Percentiles rank a stretch among this genome's conserved stretches.
These are phyloP conservation scores for Xylaria sp. DNA, from an alignment of 2,329 filamentous ascomycete species.

Conservation along the genomic window DNA sequence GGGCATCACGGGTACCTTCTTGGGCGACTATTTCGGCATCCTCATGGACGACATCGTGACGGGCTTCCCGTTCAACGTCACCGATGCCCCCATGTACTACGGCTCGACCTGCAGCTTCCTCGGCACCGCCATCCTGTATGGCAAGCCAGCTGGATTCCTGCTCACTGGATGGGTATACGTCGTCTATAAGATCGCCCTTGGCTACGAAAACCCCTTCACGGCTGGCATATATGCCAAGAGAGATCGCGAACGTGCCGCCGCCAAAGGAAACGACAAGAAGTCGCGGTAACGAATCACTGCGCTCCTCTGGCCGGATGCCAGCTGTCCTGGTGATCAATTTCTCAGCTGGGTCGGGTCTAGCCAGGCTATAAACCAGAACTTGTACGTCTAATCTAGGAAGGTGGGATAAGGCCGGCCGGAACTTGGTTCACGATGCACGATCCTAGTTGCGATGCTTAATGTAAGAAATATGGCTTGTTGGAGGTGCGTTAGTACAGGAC, in stretches of 20 bases:
- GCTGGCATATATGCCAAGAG: constrained; percentile 91
- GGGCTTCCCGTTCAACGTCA: constrained; percentile 94
- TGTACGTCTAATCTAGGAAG: neutral
- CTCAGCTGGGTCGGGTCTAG: neutral
- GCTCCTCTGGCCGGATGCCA: neutral
- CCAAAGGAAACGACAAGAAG: constrained; percentile 60
- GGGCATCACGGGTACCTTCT: constrained; percentile 93
- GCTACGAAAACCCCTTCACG: constrained; percentile 95
- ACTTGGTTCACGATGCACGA: neutral
- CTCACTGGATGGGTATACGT: constrained; percentile 78
- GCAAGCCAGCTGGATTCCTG: constrained; percentile 85
- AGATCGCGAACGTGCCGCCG: constrained; percentile 65
- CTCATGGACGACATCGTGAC: constrained; percentile 96
- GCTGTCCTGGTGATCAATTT: neutral
- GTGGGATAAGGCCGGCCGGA: neutral
- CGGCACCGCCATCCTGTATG: constrained; percentile 83
- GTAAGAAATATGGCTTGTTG: neutral
- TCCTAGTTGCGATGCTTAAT: constrained; percentile 1
- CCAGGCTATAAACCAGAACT: neutral
- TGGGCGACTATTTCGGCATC: constrained; percentile 99
- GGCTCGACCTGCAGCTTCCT: constrained; percentile 93
- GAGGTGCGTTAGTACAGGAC: neutral
- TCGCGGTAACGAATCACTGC: constrained; percentile 52
- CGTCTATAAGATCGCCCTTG: constrained; percentile 82
- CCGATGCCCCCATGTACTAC: constrained; percentile 94